Percentiles rank a stretch among this genome's conserved stretches.
These are phyloP conservation scores for Metschnikowia borealis DNA, from an alignment of 805 yeast genomes.

Conservation along the genomic window DNA sequence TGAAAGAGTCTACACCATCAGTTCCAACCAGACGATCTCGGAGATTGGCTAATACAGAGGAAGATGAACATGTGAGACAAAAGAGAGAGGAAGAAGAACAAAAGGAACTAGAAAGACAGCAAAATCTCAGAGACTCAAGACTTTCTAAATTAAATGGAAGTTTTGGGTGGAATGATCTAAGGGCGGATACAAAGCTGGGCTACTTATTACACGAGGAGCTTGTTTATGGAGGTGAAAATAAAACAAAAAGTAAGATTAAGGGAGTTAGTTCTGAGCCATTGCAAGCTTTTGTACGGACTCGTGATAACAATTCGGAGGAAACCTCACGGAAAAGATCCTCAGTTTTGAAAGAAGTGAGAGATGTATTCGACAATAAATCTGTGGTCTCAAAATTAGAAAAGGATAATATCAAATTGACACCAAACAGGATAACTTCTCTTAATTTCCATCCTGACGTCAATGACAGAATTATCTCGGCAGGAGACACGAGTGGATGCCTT, in stretches of 20 bases:
- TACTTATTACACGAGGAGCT: slow-evolving; percentile 25
- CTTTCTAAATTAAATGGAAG: slow-evolving; percentile 63
- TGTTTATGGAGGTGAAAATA: not conserved
- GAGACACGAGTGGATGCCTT: slow-evolving; percentile 82
- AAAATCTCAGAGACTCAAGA: slow-evolving; percentile 32
- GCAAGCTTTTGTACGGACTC: not conserved
- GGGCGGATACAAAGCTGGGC: slow-evolving; percentile 40
- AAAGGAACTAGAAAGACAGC: slow-evolving; percentile 18
- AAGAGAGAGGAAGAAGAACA: slow-evolving; percentile 39
- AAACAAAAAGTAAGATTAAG: not conserved
- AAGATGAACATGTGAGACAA: slow-evolving; percentile 32
- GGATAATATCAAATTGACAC: slow-evolving; percentile 63
- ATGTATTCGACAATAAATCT: slow-evolving; percentile 48
- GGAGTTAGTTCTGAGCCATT: not conserved
- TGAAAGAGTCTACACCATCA: slow-evolving; percentile 22
- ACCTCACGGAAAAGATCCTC: not conserved
- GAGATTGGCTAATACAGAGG: slow-evolving; percentile 57
- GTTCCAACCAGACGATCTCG: slow-evolving; percentile 73
- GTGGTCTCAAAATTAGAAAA: slow-evolving; percentile 60
- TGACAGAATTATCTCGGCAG: slow-evolving; percentile 69
- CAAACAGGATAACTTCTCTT: slow-evolving; percentile 69
- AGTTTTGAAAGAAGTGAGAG: slow-evolving; percentile 42
- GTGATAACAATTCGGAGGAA: not conserved
- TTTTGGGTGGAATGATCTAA: slow-evolving; percentile 56
- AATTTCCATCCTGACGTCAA: slow-evolving; percentile 70